Evolutionary conservation across 202 grass and related monocot genomes (phyloP).

Genomic region (Brachypodium distachyon): DNA sequence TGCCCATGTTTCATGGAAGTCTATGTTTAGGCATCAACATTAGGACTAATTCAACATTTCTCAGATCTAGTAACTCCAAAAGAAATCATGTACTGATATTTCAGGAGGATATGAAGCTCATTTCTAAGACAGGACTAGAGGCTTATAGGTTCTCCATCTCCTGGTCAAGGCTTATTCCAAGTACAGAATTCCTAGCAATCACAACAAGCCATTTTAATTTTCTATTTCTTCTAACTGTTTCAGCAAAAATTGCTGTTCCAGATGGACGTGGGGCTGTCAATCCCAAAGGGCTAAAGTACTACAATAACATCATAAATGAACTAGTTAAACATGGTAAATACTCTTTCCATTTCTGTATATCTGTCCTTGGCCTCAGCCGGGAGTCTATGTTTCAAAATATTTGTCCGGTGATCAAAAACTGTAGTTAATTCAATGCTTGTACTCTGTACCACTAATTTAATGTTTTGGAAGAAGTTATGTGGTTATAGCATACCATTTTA

Average conservation of each 20-base stretch:
- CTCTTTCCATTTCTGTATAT: neutral
- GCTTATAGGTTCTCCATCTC: neutral
- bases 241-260: neutral
- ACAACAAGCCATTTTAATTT: neutral
- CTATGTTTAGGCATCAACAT: neutral
- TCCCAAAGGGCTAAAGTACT: conserved; percentile 32
- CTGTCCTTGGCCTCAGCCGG: neutral
- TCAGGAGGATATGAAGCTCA: neutral
- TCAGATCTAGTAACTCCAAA: neutral
- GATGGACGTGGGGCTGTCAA: conserved; percentile 49
- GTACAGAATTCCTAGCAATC: neutral
- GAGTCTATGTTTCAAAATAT: neutral
- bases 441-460: neutral
- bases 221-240: neutral
- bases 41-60: neutral
- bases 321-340: conserved; percentile 24
- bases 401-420: neutral
- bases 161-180: neutral
- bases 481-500: neutral
- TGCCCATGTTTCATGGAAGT: neutral
- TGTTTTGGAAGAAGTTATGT: neutral
- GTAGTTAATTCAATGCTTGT: neutral
- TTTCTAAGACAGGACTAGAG: neutral
- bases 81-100: neutral
- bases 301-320: conserved; percentile 40